phyloP scores from a whole-genome alignment of 306 rosid species.

The Erythrophleum fordii region DNA sequence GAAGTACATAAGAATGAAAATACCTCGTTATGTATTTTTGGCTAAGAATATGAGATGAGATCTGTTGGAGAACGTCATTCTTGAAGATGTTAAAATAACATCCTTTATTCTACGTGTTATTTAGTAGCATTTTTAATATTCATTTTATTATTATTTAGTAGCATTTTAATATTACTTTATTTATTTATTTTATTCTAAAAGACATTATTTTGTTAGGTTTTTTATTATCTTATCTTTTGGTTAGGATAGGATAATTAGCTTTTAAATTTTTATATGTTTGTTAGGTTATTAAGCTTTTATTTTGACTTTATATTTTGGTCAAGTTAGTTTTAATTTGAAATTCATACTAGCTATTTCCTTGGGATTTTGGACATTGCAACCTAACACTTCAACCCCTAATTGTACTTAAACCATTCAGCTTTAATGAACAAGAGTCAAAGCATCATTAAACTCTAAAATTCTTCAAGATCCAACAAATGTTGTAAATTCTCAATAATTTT shows the following conservation, averaged over 20 bases:
- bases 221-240: not conserved
- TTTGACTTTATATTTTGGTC: not conserved
- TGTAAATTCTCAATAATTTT: not conserved
- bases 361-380: not conserved
- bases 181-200: too few species aligned
- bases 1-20: not conserved
- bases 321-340: not conserved
- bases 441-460: not conserved
- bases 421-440: not conserved
- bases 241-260: not conserved
- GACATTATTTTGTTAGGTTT: not conserved
- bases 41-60: too few species aligned
- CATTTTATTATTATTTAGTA: too few species aligned
- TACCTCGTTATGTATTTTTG: too few species aligned
- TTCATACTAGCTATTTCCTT: not conserved
- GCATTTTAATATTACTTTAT: too few species aligned
- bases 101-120: too few species aligned
- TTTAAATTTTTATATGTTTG: not conserved
- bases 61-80: too few species aligned
- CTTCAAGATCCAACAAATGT: not conserved
- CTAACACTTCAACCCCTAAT: too few species aligned
- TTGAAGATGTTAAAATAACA: too few species aligned
- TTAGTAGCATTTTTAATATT: too few species aligned
- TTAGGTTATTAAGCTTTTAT: not conserved
- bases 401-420: too few species aligned